Evolutionary conservation across 2,329 filamentous ascomycete genomes (phyloP).

Genomic region (Neofusicoccum ribis): DNA sequence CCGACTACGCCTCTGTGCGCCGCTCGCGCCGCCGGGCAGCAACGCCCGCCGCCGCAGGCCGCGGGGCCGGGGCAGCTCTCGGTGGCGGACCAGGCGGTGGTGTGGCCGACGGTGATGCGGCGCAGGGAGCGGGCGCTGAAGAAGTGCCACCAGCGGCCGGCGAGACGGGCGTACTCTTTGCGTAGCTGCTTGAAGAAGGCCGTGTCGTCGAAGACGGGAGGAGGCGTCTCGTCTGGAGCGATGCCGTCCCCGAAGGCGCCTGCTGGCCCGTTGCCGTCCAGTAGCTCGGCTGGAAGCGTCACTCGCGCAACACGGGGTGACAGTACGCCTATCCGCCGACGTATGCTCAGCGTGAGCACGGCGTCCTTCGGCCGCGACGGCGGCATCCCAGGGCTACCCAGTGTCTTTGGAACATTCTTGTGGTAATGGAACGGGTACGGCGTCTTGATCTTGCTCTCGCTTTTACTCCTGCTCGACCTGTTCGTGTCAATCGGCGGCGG

Average conservation of each 20-base stretch:
- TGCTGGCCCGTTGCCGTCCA: background rate
- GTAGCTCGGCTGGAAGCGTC: constrained; percentile 5
- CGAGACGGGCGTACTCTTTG: constrained; percentile 12
- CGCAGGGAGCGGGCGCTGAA: constrained; percentile 18
- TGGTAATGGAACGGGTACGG: constrained; percentile 17
- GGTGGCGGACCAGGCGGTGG: constrained; percentile 8
- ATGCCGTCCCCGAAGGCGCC: background rate
- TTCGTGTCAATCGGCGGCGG: constrained; percentile 17
- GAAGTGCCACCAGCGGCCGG: constrained; percentile 14
- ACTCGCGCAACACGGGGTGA: constrained; percentile 14
- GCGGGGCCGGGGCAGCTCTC: background rate
- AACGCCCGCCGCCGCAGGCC: background rate
- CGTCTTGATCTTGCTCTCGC: constrained; percentile 2
- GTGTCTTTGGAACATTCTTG: constrained; percentile 7
- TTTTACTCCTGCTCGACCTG: background rate
- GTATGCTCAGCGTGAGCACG: constrained; percentile 9
- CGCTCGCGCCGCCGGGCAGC: constrained; percentile 1
- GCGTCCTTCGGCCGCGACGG: background rate
- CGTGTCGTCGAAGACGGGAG: constrained; percentile 5
- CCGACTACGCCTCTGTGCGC: background rate
- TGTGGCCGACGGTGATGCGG: constrained; percentile 16
- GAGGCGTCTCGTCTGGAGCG: background rate
- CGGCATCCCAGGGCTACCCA: background rate
- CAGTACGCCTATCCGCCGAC: background rate
- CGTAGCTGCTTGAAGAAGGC: constrained; percentile 13